Percentiles rank a stretch among this genome's conserved stretches.
Conservation (phyloP, 345 rosid species). For the Capsella bursapastoris region DNA sequence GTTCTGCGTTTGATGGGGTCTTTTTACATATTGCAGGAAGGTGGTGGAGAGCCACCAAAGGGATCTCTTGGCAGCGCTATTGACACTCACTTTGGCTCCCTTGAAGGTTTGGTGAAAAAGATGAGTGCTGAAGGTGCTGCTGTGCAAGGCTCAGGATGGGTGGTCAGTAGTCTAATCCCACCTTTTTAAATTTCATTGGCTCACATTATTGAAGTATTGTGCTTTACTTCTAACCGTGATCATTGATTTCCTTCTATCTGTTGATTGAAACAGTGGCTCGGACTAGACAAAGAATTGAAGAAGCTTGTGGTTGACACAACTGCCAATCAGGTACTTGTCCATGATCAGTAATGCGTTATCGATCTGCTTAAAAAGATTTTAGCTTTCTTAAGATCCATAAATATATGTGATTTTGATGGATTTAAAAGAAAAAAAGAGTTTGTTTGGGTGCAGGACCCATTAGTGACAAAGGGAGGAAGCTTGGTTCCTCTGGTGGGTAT, state of each 20-base stretch:
- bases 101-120: conserved; percentile 76
- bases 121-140: conserved; percentile 96
- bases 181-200: background rate
- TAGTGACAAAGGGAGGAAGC: conserved; percentile 76
- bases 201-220: conserved; percentile 1
- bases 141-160: conserved; percentile 99
- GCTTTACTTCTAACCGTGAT: background rate
- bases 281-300: conserved; percentile 77
- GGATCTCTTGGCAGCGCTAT: conserved; percentile 77
- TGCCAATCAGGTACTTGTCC: conserved; percentile 76
- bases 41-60: conserved; percentile 94
- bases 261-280: conserved; percentile 75
- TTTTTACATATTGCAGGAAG: conserved; percentile 57
- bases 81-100: conserved; percentile 77
- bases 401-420: background rate
- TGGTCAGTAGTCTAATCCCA: conserved; percentile 58
- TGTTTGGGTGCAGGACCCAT: conserved; percentile 67
- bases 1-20: conserved; percentile 19
- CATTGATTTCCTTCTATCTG: conserved; percentile 17
- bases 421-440: background rate
- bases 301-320: conserved; percentile 92
- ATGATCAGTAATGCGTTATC: background rate
- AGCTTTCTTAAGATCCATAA: background rate
- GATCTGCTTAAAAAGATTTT: background rate
- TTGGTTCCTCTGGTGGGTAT: conserved; percentile 87